These are phyloP conservation scores for Saturnispora serradocipensis DNA, from an alignment of 805 yeast genomes.

Conservation along the genomic window DNA sequence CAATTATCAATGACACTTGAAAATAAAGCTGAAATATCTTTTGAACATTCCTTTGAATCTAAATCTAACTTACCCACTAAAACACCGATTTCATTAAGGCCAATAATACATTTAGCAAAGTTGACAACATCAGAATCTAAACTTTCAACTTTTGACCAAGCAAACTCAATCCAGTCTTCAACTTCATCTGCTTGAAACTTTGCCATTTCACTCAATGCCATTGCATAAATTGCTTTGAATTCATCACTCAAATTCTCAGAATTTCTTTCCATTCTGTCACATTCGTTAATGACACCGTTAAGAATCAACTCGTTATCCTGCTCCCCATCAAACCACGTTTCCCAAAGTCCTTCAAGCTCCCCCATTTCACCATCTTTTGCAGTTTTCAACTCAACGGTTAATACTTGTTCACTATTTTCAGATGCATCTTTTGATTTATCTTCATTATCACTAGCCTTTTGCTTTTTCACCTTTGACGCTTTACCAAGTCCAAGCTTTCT, in stretches of 20 bases:
- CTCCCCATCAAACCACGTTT: slow-evolving; percentile 45
- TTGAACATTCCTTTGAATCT: slow-evolving; percentile 8
- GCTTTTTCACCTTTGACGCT: slow-evolving; percentile 35
- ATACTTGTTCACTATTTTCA: slow-evolving; percentile 23
- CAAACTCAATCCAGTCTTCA: slow-evolving; percentile 48
- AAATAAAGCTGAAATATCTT: slow-evolving; percentile 33
- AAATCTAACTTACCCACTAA: slow-evolving; percentile 31
- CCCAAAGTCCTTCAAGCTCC: slow-evolving; percentile 67
- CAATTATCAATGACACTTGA: slow-evolving; percentile 40
- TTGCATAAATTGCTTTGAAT: slow-evolving; percentile 68
- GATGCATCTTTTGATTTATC: slow-evolving; percentile 11
- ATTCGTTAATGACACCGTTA: slow-evolving; percentile 87
- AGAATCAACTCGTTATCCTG: slow-evolving; percentile 55
- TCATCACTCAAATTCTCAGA: slow-evolving; percentile 34
- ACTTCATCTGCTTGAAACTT: slow-evolving; percentile 33
- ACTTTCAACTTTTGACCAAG: slow-evolving; percentile 55
- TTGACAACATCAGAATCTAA: slow-evolving; percentile 47
- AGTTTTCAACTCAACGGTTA: slow-evolving; percentile 61
- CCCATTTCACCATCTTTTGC: slow-evolving; percentile 70
- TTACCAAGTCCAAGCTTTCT: slow-evolving; percentile 61
- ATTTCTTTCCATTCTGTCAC: slow-evolving; percentile 67
- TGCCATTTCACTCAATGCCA: slow-evolving; percentile 58
- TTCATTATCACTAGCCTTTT: slow-evolving; percentile 36
- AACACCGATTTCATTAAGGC: slow-evolving; percentile 50
- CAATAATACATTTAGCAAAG: slow-evolving; percentile 47